Conservation (phyloP, 2,329 filamentous ascomycete genomes). For the Colletotrichum gloeosporioides region DNA sequence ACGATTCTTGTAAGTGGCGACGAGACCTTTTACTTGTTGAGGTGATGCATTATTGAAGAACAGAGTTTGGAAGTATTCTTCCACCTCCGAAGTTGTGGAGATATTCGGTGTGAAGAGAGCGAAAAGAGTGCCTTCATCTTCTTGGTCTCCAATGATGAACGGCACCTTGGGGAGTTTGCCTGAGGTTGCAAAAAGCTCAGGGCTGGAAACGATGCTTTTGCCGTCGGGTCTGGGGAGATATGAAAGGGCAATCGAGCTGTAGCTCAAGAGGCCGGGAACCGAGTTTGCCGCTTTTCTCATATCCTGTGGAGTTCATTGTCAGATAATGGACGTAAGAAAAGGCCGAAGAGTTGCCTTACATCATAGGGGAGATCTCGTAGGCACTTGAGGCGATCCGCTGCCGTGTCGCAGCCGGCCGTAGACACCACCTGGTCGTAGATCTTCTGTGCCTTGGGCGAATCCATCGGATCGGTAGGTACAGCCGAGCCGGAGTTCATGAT, state of each 20-base stretch:
- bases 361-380: conserved; percentile 59
- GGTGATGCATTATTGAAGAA: conserved; percentile 39
- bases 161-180: conserved; percentile 63
- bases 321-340: conserved; percentile 55
- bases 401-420: conserved; percentile 56
- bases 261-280: conserved; percentile 61
- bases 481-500: conserved; percentile 69
- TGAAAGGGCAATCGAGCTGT: conserved; percentile 60
- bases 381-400: conserved; percentile 55
- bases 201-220: conserved; percentile 53
- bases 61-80: conserved; percentile 57
- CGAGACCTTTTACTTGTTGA: conserved; percentile 48
- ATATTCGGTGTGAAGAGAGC: conserved; percentile 64
- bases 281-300: conserved; percentile 56
- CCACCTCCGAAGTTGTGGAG: conserved; percentile 55
- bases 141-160: conserved; percentile 67
- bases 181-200: conserved; percentile 50
- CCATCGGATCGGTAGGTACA: conserved; percentile 56
- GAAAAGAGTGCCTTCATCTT: conserved; percentile 72
- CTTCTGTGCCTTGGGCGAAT: conserved; percentile 59
- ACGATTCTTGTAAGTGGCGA: conserved; percentile 58
- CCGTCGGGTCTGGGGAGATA: conserved; percentile 69
- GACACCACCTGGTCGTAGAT: conserved; percentile 57
- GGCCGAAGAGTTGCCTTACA: conserved; percentile 61
- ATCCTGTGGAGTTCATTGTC: conserved; percentile 54